Conservation (phyloP, 768 basidiomycete species). For the Lyophyllum decastes region DNA sequence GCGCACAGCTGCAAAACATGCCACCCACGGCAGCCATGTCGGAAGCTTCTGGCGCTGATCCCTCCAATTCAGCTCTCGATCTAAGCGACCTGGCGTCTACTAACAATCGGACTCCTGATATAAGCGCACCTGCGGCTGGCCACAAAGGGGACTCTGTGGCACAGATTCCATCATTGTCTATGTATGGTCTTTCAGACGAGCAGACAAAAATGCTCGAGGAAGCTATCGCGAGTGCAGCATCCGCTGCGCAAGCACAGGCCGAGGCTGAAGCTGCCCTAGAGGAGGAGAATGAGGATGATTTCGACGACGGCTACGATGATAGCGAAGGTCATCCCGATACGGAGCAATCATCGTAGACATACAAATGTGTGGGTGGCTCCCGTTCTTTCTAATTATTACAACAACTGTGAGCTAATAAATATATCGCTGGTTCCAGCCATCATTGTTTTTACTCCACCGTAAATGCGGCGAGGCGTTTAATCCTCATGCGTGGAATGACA, state of each 20-base stretch:
- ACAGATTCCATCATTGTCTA: conserved; percentile 48
- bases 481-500: neutral
- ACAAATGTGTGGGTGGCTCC: conserved; percentile 6
- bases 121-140: neutral
- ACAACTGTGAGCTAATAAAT: conserved; percentile 13
- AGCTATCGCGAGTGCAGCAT: conserved; percentile 74
- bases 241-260: conserved; percentile 75
- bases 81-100: neutral
- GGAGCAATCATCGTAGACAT: conserved; percentile 15
- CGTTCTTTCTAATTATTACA: conserved; percentile 13
- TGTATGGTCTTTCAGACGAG: conserved; percentile 74
- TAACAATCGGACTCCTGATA: neutral
- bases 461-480: neutral
- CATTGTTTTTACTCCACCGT: neutral
- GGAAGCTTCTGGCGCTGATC: neutral
- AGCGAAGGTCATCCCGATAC: conserved; percentile 33
- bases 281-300: conserved; percentile 62
- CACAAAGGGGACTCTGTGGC: conserved; percentile 14
- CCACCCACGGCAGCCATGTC: conserved; percentile 10
- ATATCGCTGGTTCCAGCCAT: conserved; percentile 5
- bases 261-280: conserved; percentile 78
- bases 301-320: conserved; percentile 46
- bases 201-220: conserved; percentile 70
- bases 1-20: conserved; percentile 58
- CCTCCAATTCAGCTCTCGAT: neutral